phyloP scores from a whole-genome alignment of 2,329 filamentous ascomycete genomes.

The Teratosphaeria zuluensis region DNA sequence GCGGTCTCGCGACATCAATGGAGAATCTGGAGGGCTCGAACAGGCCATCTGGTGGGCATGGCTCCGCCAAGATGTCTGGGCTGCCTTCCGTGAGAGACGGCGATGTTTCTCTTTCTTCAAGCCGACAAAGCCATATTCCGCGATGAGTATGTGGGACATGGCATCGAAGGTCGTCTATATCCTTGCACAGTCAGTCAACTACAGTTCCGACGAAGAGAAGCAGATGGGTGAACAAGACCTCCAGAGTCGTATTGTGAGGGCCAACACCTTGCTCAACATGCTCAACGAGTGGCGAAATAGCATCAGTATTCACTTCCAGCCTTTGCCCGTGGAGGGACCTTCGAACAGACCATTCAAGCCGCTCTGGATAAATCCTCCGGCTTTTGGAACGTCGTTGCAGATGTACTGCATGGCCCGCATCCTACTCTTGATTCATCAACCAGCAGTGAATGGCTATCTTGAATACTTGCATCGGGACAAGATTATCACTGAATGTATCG shows the following conservation, averaged over 20 bases:
- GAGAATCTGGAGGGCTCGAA: conserved; percentile 46
- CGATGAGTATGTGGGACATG: conserved; percentile 45
- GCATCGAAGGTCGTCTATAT: conserved; percentile 46
- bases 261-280: conserved; percentile 37
- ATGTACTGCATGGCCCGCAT: conserved; percentile 45
- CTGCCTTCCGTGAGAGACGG: conserved; percentile 50
- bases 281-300: conserved; percentile 42
- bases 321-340: conserved; percentile 30
- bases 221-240: conserved; percentile 34
- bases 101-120: conserved; percentile 50
- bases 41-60: conserved; percentile 57
- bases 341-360: conserved; percentile 38
- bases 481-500: conserved; percentile 38
- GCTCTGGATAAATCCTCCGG: conserved; percentile 43
- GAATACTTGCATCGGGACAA: conserved; percentile 39
- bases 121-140: conserved; percentile 39
- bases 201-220: conserved; percentile 44
- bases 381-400: conserved; percentile 40
- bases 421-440: conserved; percentile 44
- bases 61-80: conserved; percentile 58
- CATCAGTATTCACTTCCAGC: conserved; percentile 36
- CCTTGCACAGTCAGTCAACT: conserved; percentile 49
- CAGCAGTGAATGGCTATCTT: conserved; percentile 40
- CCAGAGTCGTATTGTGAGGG: conserved; percentile 30
- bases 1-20: conserved; percentile 51